phyloP scores from a whole-genome alignment of 164 flowering plant genomes.

The Sextonia rubra region DNA sequence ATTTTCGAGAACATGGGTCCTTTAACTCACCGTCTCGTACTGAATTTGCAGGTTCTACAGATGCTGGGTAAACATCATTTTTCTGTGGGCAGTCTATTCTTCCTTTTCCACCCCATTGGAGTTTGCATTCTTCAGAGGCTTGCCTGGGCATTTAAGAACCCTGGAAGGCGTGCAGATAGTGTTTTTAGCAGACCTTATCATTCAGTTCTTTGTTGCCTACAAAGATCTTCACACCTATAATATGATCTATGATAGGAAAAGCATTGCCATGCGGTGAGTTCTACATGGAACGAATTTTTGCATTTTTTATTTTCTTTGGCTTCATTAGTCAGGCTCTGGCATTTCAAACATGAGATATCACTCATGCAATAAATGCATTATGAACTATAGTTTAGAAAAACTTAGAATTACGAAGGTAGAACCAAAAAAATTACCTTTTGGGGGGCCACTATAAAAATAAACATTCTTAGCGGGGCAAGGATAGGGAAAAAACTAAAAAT shows the following conservation, averaged over 20 bases:
- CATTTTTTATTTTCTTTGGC: no score
- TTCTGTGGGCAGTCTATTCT: slow-evolving; percentile 61
- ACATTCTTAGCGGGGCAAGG: no score
- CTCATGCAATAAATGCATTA: no score
- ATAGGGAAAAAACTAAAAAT: no score
- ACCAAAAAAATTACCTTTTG: no score
- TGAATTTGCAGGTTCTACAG: slow-evolving; percentile 32
- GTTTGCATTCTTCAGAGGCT: slow-evolving; percentile 68
- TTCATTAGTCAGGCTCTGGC: no score
- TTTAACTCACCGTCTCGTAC: no score
- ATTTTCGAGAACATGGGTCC: not conserved
- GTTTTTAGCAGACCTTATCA: slow-evolving; percentile 47
- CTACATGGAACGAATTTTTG: no score
- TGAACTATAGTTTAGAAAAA: no score
- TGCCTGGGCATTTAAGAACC: slow-evolving; percentile 40
- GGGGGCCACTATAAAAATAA: no score
- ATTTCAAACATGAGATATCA: no score
- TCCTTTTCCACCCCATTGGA: slow-evolving; percentile 69
- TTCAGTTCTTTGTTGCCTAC: slow-evolving; percentile 52
- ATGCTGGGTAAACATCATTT: slow-evolving; percentile 43
- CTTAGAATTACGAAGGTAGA: no score
- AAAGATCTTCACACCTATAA: slow-evolving; percentile 40
- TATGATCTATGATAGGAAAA: slow-evolving; percentile 31
- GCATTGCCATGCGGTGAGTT: slow-evolving; percentile 43
- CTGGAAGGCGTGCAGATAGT: slow-evolving; percentile 47